Evolutionary conservation across 306 rosid species (phyloP).

Genomic region (Prosopis cineraria): DNA sequence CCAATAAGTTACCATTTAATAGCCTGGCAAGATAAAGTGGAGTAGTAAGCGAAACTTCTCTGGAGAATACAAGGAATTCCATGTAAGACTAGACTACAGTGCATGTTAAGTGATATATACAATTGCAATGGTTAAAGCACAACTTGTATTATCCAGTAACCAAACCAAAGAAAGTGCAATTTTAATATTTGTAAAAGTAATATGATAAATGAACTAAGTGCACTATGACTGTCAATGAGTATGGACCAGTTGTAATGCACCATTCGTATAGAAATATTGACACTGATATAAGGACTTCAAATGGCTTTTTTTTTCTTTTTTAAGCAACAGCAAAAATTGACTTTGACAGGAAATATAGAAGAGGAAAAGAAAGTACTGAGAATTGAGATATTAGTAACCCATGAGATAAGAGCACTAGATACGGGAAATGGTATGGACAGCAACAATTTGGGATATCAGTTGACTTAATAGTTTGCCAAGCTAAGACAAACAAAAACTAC

Average conservation of each 20-base stretch:
- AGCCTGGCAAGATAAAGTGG: conserved; percentile 55
- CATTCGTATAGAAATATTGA: not conserved
- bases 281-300: not conserved
- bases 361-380: not conserved
- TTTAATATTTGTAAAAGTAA: not conserved
- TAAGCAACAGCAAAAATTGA: not conserved
- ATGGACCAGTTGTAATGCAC: not conserved
- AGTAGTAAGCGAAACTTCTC: conserved; percentile 3
- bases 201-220: not conserved
- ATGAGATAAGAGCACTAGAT: conserved; percentile 1
- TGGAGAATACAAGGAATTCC: conserved; percentile 2
- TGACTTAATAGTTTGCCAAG: not conserved
- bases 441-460: not conserved
- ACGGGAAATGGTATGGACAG: not conserved
- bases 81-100: not conserved
- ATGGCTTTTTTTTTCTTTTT: not conserved
- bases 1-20: conserved; percentile 77
- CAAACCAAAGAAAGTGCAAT: not conserved
- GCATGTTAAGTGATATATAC: not conserved
- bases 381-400: not conserved
- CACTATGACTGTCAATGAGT: not conserved
- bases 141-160: not conserved
- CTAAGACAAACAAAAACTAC: conserved; percentile 8
- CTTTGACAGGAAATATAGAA: not conserved
- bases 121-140: not conserved